Evolutionary conservation across 768 basidiomycete species (phyloP).

Genomic region (Pisolithus marmoratus): DNA sequence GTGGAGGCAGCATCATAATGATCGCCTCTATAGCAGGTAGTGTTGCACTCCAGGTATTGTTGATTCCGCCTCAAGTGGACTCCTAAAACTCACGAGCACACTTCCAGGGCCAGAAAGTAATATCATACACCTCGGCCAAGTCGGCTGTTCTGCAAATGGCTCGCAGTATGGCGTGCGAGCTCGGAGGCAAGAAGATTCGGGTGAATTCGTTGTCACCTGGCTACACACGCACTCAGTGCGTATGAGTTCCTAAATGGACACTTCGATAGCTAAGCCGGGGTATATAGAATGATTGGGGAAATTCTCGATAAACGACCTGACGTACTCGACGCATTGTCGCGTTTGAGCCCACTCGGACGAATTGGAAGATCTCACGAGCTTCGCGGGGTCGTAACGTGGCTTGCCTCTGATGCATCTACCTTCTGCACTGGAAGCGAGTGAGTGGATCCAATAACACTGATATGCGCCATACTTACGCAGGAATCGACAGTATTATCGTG

Average conservation of each 20-base stretch:
- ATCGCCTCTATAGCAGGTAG: constrained; percentile 59
- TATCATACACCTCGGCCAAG: constrained; percentile 76
- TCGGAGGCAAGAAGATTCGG: constrained; percentile 58
- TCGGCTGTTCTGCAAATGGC: constrained; percentile 76
- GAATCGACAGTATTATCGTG: constrained; percentile 20
- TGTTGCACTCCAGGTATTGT: constrained; percentile 61
- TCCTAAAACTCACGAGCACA: background rate
- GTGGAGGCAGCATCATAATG: constrained; percentile 50
- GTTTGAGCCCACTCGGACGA: constrained; percentile 62
- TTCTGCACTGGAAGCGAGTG: constrained; percentile 83
- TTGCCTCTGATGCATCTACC: constrained; percentile 69
- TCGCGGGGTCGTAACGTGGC: constrained; percentile 65
- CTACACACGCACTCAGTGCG: constrained; percentile 64
- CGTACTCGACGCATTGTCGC: constrained; percentile 61
- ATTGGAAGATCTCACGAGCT: constrained; percentile 69
- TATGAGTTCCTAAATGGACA: constrained; percentile 7
- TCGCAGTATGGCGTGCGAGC: constrained; percentile 77
- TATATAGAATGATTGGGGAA: constrained; percentile 63
- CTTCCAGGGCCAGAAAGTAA: constrained; percentile 65
- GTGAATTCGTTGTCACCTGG: constrained; percentile 77
- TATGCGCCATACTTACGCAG: background rate
- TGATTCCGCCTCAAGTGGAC: background rate
- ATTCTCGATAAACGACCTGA: constrained; percentile 62
- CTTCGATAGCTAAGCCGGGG: background rate
- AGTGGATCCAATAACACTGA: constrained; percentile 22